Conservation (phyloP, 441 rosid genomes). For the Eruca vesicaria region DNA sequence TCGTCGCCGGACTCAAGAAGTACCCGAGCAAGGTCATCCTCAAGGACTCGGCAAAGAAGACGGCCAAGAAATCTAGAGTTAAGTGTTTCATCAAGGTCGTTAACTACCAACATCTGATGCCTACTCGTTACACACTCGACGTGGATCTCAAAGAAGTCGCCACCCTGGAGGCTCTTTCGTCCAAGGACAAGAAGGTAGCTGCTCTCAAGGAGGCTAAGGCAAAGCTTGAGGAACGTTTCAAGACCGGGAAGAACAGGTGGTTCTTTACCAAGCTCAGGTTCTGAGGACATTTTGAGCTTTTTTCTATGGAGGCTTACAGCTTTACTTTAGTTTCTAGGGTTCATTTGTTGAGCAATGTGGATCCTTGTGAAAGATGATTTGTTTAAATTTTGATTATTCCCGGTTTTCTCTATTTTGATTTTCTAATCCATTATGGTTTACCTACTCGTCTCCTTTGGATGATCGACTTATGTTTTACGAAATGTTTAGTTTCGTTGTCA, state of each 20-base stretch:
- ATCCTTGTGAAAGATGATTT: constrained; percentile 21
- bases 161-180: not conserved
- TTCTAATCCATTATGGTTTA: not conserved
- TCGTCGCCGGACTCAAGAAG: not conserved
- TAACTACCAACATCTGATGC: not conserved
- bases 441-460: not conserved
- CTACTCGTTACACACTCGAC: not conserved
- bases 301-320: not conserved
- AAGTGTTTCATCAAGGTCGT: not conserved
- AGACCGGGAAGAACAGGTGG: not conserved
- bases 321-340: constrained; percentile 23
- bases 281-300: not conserved
- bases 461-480: not conserved
- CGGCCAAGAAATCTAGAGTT: not conserved
- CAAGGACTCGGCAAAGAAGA: not conserved
- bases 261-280: not conserved
- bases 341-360: constrained; percentile 4
- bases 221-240: not conserved
- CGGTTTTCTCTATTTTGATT: constrained; percentile 6
- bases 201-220: not conserved
- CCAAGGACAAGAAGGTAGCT: not conserved
- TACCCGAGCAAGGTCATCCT: not conserved
- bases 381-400: constrained; percentile 12
- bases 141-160: not conserved
- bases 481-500: too few relatives aligned